Conservation (phyloP, 2,329 filamentous ascomycete genomes). For the Albophoma yamanashiensis region DNA sequence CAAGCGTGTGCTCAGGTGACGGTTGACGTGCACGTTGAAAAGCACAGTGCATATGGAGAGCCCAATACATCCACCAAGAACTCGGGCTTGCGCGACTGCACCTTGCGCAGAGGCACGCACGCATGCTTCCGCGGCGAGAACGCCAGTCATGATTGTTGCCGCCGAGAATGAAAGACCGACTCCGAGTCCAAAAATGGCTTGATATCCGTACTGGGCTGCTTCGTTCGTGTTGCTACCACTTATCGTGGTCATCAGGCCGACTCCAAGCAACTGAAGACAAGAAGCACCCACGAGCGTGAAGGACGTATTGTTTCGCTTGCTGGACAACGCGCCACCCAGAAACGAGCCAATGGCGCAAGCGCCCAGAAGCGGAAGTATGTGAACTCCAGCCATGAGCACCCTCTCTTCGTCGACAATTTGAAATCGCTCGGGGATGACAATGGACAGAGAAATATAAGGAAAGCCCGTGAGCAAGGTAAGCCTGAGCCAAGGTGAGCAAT, state of each 20-base stretch:
- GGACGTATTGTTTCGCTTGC: conserved; percentile 42
- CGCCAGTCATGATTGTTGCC: conserved; percentile 45
- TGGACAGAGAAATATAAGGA: conserved; percentile 45
- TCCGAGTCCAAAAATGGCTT: conserved; percentile 46
- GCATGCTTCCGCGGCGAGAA: conserved; percentile 33
- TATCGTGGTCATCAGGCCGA: conserved; percentile 38
- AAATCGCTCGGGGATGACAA: conserved; percentile 48
- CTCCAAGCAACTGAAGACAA: conserved; percentile 40
- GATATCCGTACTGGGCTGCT: conserved; percentile 40
- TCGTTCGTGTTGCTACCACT: conserved; percentile 18
- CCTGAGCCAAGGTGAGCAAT: conserved; percentile 16
- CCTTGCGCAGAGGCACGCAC: conserved; percentile 49
- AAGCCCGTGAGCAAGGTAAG: conserved; percentile 47
- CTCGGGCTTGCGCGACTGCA: conserved; percentile 46
- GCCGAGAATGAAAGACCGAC: conserved; percentile 47
- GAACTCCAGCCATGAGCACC: conserved; percentile 42
- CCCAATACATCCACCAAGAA: conserved; percentile 49
- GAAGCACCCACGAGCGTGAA: conserved; percentile 38
- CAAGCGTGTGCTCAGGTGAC: conserved; percentile 23
- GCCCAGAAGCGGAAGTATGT: conserved; percentile 47
- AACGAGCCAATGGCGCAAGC: conserved; percentile 47
- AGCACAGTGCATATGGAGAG: conserved; percentile 49
- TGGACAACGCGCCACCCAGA: conserved; percentile 40
- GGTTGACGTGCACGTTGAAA: conserved; percentile 35
- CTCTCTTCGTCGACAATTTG: conserved; percentile 46